These are phyloP conservation scores for Solanum chaucha DNA, from an alignment of 257 asterid genomes.

Conservation along the genomic window DNA sequence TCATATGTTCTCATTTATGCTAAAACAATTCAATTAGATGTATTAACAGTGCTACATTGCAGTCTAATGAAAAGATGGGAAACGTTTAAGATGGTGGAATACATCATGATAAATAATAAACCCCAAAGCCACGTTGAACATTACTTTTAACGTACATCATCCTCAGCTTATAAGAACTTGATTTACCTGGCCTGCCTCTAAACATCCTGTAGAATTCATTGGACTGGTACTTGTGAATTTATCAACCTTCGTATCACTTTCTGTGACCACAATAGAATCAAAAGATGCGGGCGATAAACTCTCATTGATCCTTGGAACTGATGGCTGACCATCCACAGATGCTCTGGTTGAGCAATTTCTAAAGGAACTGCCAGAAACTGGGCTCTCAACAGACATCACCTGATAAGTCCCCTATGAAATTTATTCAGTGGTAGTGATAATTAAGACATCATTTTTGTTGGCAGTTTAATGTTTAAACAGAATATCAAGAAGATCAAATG, in stretches of 20 bases:
- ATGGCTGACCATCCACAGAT: slow-evolving; percentile 47
- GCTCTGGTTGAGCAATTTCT: slow-evolving; percentile 43
- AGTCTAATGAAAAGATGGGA: background rate
- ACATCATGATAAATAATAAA: background rate
- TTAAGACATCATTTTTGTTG: background rate
- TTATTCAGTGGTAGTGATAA: background rate
- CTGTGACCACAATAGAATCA: slow-evolving; percentile 56
- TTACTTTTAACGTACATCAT: background rate
- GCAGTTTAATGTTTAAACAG: background rate
- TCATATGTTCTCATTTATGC: background rate
- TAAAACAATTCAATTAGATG: background rate
- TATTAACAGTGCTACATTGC: background rate
- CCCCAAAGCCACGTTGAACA: background rate
- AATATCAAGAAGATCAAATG: background rate
- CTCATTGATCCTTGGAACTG: slow-evolving; percentile 51
- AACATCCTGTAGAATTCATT: slow-evolving; percentile 40
- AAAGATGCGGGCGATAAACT: slow-evolving; percentile 54
- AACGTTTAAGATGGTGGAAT: background rate
- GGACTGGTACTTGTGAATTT: slow-evolving; percentile 40
- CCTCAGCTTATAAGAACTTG: background rate
- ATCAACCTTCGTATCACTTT: slow-evolving; percentile 40
- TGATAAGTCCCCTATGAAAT: slow-evolving; percentile 43
- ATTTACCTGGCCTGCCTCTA: slow-evolving; percentile 44
- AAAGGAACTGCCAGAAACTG: slow-evolving; percentile 37
- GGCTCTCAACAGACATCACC: slow-evolving; percentile 46